Conservation (phyloP, 2,329 filamentous ascomycete species). For the Paraconiothyrium sp. region DNA sequence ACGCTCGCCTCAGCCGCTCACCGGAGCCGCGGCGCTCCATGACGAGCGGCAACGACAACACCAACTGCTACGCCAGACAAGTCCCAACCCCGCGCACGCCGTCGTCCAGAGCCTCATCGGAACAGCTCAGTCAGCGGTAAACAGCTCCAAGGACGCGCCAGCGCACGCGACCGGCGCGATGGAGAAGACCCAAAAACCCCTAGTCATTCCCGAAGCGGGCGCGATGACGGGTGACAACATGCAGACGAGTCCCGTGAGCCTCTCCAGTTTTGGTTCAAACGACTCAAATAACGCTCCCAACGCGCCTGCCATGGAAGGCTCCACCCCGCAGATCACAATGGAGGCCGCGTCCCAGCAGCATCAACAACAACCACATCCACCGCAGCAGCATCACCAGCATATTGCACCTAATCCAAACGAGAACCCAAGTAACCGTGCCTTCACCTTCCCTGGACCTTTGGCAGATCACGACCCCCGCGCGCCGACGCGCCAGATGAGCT, state of each 20-base stretch:
- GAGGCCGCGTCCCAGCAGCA: conserved; percentile 51
- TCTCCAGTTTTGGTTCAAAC: conserved; percentile 63
- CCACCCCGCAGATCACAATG: conserved; percentile 58
- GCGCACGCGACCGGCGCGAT: conserved; percentile 60
- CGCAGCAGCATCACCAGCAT: conserved; percentile 39
- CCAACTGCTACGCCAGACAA: conserved; percentile 54
- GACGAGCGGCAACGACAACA: conserved; percentile 58
- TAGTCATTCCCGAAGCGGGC: conserved; percentile 58
- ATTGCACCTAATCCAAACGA: conserved; percentile 49
- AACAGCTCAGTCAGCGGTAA: conserved; percentile 51
- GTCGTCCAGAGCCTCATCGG: conserved; percentile 58
- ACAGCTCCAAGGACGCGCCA: conserved; percentile 54
- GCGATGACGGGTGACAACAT: conserved; percentile 54
- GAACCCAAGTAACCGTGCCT: conserved; percentile 61
- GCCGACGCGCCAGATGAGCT: conserved; percentile 66
- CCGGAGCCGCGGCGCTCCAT: conserved; percentile 59
- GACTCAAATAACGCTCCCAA: conserved; percentile 59
- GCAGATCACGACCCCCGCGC: conserved; percentile 59
- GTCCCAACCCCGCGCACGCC: conserved; percentile 58
- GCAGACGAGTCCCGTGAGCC: conserved; percentile 63
- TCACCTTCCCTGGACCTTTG: conserved; percentile 71
- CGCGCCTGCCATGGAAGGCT: conserved; percentile 61
- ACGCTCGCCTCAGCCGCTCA: conserved; percentile 54
- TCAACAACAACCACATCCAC: conserved; percentile 38
- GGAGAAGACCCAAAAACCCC: conserved; percentile 57